Evolutionary conservation across 1,139 yeast species (phyloP), one percentile per base, ranked within the genome.

Genomic region (Yamadazyma dushanensis): DNA sequence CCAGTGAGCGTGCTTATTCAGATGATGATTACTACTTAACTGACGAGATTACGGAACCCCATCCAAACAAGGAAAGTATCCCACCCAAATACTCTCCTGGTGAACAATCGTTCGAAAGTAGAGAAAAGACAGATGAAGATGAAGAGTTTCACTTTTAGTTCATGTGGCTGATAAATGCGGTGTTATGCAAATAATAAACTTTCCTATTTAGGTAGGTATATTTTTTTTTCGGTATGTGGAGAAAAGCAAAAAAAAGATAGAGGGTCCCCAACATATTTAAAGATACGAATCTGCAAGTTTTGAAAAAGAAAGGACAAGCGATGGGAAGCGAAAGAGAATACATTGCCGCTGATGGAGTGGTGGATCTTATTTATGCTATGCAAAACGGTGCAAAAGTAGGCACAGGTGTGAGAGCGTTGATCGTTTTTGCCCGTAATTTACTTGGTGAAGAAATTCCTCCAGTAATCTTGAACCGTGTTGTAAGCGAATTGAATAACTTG

Each of bases 401-500:
- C 6, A 45, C 50, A 3, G 52, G 52, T 3, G 39, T 48, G 3
- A 18, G 14, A 8, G 8, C 8, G 10, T 21, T 47, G 8, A 23
- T 35, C 9, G 22, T 5, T 2, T n/a, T 18, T 9, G 39, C 46
- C 13, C 11, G 23, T 5, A 44, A 48, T 33, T 30, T 47, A 15
- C n/a, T 46, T 13, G 52, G 52, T 2, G 26, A 29, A 3, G 20
- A 36, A 3, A 54, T 76, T 15, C 80, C 83, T 1, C 39, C 38
- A 1, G 55, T 47, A 0, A 46, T 78, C 18, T 44, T 66, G 8
- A 44, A 56, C 1, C 68, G 67, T 36, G 65, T 70, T 2, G 46
- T 62, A 3, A 58, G 59, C 10, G 41, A 59, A 4, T 78, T 80
- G 47, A 74, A 73, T 35, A 72, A 76, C 8, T 57, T 78, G 29